These are phyloP conservation scores for Durusdinium trenchii DNA, from an alignment of 73 alveolate genomes.

Conservation along the genomic window DNA sequence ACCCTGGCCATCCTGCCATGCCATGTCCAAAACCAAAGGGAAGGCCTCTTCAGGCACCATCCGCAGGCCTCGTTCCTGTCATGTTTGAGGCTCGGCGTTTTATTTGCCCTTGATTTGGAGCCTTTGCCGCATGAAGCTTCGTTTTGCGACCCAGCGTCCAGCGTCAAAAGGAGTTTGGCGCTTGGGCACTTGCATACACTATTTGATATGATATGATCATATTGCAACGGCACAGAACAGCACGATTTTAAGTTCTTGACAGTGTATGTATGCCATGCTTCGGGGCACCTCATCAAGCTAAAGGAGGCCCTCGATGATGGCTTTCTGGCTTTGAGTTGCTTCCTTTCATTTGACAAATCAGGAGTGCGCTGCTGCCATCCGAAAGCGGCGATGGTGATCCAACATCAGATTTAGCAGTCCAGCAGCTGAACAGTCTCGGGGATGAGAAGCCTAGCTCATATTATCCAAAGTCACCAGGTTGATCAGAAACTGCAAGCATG, in stretches of 20 bases:
- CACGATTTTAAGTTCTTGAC: background rate
- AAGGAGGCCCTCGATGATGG: too few species aligned
- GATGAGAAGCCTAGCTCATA: background rate
- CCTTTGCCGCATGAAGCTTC: background rate
- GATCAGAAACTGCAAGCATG: background rate
- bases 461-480: background rate
- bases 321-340: too few species aligned
- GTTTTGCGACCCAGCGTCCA: background rate
- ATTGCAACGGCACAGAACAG: background rate
- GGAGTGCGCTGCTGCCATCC: constrained; percentile 60
- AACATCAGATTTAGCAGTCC: background rate
- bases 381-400: background rate
- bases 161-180: background rate
- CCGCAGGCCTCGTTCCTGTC: too few species aligned
- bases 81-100: constrained; percentile 46
- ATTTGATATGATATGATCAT: background rate
- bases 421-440: constrained; percentile 21
- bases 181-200: background rate
- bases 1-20: too few species aligned
- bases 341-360: background rate
- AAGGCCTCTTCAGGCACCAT: too few species aligned
- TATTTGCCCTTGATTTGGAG: constrained; percentile 64
- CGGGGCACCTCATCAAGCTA: too few species aligned
- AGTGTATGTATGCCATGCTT: background rate
- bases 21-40: too few species aligned